These are phyloP conservation scores for Zoysia pacifica DNA, from an alignment of 176 grass and related monocot species.

Conservation along the genomic window DNA sequence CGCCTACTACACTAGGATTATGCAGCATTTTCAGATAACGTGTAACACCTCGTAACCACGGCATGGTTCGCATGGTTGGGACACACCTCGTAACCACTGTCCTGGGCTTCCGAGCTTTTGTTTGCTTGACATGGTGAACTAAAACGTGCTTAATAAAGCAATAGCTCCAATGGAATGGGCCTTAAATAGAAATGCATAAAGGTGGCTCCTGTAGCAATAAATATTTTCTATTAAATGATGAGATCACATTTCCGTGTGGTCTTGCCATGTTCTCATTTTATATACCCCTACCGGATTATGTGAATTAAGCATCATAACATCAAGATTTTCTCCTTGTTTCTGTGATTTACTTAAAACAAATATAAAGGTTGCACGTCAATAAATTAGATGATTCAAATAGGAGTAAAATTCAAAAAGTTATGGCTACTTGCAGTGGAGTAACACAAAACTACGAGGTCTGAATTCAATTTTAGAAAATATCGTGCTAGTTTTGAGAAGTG, in stretches of 20 bases:
- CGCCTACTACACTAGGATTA: too few species aligned
- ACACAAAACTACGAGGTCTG: too few species aligned
- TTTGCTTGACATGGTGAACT: neutral
- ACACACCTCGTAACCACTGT: too few species aligned
- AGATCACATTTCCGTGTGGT: neutral
- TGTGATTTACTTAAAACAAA: neutral
- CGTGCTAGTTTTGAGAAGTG: too few species aligned
- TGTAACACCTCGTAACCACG: too few species aligned
- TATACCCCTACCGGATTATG: neutral
- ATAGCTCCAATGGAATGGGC: neutral
- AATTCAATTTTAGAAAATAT: too few species aligned
- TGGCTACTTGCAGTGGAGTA: too few species aligned
- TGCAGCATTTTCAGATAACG: too few species aligned
- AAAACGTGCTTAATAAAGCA: neutral
- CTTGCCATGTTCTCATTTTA: neutral
- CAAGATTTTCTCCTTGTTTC: neutral
- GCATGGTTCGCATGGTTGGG: too few species aligned
- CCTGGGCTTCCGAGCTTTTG: neutral
- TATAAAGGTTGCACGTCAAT: neutral
- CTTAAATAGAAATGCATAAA: neutral
- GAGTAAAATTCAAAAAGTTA: too few species aligned
- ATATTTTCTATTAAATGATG: neutral
- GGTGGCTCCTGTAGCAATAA: neutral
- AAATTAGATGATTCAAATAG: too few species aligned
- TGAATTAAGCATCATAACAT: neutral